Base-by-base conservation (phyloP, 192 early-diverging fungal genomes). In the Rhizoclosmatium sp. region DNA sequence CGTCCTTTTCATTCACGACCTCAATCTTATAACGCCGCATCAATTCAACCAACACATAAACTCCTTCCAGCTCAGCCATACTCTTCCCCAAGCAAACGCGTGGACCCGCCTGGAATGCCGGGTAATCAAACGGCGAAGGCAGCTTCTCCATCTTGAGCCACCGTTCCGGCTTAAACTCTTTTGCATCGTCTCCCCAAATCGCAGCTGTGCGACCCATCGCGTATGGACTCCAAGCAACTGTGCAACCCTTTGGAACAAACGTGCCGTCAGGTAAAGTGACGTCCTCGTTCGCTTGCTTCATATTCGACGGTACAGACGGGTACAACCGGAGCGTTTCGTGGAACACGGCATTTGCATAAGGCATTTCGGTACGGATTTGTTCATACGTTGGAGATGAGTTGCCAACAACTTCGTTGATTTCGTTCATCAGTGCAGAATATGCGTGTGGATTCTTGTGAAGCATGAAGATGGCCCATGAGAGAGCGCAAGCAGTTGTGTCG, bases 131-230 rank as follows among this genome's bases (percentile, higher is more conserved):
- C 31, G 31, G 31, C 4, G 79, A 80, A 16, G 81, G 81, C 54
- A 75, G 78, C 78, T 67, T 78, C 23, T 44, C 23, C 77, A 70
- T 77, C 23, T 85, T 81, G 21, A 93, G 78, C 89, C 92, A 94
- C 3, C 92, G 85, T 65, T 91, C 88, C 23, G 93, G 93, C 14
- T 82, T 69, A 77, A 91, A 94, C 69, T 88, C 78, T 45, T 67
- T 79, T 4, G 91, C 92, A 66, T 93, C 86, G 21, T 71, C 64
- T 12, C 93, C 93, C 93, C 92, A 94, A 42, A 92, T 81, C 10
- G 81, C 61, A 66, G 81, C 71, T 19, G 69, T 80, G 59, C 91
- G 81, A 3, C 89, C 91, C 75, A 90, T 86, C 2, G 77, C 72
- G 48, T 87, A 94, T 48, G 47, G 45, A 42, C 12, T 54, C 85